phyloP scores from a whole-genome alignment of 1,284 basidiomycete genomes.

The Irpex sp. region DNA sequence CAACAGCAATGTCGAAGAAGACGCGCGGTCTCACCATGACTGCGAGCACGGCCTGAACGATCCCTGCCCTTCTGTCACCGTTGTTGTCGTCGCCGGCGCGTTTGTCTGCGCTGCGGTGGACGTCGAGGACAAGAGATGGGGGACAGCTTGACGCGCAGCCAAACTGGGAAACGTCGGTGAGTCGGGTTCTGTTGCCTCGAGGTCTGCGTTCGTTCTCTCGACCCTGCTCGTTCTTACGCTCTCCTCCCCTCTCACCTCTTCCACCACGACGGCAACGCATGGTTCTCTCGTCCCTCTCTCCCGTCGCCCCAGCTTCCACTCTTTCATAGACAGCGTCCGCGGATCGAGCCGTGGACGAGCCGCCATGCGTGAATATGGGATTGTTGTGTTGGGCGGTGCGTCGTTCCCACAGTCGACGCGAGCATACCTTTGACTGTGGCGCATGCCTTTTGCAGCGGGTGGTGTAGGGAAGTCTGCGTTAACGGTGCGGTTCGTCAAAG shows the following conservation, averaged over 20 bases:
- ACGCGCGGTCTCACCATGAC: constrained; percentile 53
- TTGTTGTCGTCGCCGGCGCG: constrained; percentile 4
- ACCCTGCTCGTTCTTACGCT: neutral
- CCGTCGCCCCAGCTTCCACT: constrained; percentile 9
- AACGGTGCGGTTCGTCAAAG: constrained; percentile 68
- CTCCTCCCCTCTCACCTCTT: neutral
- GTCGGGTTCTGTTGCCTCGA: neutral
- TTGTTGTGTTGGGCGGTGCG: constrained; percentile 77
- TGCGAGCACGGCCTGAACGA: neutral
- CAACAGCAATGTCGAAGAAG: constrained; percentile 66
- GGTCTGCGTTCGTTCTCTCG: neutral
- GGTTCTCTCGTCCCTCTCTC: constrained; percentile 4
- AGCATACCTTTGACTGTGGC: neutral
- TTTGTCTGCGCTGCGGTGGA: neutral
- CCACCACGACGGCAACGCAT: neutral
- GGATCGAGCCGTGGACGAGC: constrained; percentile 2
- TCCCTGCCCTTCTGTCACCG: neutral
- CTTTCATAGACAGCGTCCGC: constrained; percentile 2
- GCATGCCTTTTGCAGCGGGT: constrained; percentile 47
- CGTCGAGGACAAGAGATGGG: neutral
- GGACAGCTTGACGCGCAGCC: constrained; percentile 10
- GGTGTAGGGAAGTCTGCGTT: constrained; percentile 83
- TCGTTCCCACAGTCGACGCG: constrained; percentile 12
- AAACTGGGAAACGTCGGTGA: constrained; percentile 12
- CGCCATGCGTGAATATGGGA: constrained; percentile 65